phyloP scores from a whole-genome alignment of 2,329 filamentous ascomycete species.

The Diplodia mutila region DNA sequence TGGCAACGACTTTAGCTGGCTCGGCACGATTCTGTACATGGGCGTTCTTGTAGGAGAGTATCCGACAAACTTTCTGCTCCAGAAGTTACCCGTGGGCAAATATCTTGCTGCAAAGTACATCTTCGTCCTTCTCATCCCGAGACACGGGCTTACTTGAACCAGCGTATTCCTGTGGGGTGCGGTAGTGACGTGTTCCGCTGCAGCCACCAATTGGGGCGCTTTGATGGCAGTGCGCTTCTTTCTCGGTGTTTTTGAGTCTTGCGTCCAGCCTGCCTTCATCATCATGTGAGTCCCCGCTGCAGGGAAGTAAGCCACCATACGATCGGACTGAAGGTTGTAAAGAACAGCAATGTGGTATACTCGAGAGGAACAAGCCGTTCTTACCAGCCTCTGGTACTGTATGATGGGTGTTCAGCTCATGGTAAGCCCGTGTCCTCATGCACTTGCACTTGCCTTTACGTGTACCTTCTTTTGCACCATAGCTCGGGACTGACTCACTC shows the following conservation, averaged over 20 bases:
- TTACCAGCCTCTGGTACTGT: conserved; percentile 10
- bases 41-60: conserved; percentile 60
- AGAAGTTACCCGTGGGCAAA: conserved; percentile 64
- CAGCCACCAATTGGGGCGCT: conserved; percentile 30
- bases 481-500: conserved; percentile 31
- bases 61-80: conserved; percentile 57
- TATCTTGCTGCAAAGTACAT: conserved; percentile 55
- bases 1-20: conserved; percentile 59
- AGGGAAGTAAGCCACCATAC: too few relatives aligned
- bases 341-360: conserved; percentile 38
- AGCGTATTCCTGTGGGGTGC: conserved; percentile 53
- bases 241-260: conserved; percentile 67
- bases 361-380: conserved; percentile 29
- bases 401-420: conserved; percentile 10
- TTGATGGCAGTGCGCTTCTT: conserved; percentile 62
- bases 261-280: conserved; percentile 45
- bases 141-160: not conserved
- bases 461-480: too few relatives aligned
- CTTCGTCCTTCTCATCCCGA: too few relatives aligned
- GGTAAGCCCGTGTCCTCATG: conserved; percentile 25
- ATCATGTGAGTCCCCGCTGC: conserved; percentile 46
- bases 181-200: conserved; percentile 10
- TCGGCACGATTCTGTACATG: conserved; percentile 58
- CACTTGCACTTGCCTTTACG: too few relatives aligned
- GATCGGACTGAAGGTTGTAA: conserved; percentile 22